phyloP scores from a whole-genome alignment of 495 filamentous ascomycete species.

The Aspergillus bridgeri region DNA sequence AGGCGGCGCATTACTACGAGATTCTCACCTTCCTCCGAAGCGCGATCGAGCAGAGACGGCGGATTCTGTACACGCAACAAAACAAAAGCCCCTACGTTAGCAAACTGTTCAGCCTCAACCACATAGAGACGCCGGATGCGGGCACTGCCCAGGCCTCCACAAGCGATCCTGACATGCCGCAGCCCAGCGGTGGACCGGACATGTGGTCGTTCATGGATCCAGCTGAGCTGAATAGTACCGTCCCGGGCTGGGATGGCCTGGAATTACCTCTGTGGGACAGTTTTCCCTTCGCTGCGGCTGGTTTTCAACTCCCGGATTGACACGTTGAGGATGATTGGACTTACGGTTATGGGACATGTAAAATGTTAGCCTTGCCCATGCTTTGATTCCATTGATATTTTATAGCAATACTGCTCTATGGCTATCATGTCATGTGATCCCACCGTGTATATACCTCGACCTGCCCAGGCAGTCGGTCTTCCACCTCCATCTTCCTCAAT shows the following conservation, averaged over 20 bases:
- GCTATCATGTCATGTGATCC: too few relatives aligned
- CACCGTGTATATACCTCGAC: too few relatives aligned
- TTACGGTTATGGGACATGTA: too few relatives aligned
- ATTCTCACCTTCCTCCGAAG: conserved; percentile 32
- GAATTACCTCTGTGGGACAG: conserved; percentile 35
- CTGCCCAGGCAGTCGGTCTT: too few relatives aligned
- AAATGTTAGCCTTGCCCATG: too few relatives aligned
- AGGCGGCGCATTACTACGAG: conserved; percentile 39
- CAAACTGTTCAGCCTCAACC: conserved; percentile 35
- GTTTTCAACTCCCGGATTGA: neutral
- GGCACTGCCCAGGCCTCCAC: neutral
- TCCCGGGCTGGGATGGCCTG: conserved; percentile 33
- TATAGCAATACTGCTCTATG: too few relatives aligned
- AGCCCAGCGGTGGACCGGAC: conserved; percentile 12
- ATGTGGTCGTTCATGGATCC: conserved; percentile 20
- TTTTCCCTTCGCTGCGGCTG: conserved; percentile 23
- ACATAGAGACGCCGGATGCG: conserved; percentile 1
- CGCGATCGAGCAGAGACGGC: conserved; percentile 35
- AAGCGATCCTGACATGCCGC: conserved; percentile 7
- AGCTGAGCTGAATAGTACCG: conserved; percentile 17
- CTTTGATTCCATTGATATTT: too few relatives aligned
- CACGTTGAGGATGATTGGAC: neutral
- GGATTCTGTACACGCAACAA: conserved; percentile 26
- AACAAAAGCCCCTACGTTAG: conserved; percentile 35
- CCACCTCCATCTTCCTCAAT: too few relatives aligned